Conservation (phyloP, 202 grass and related monocot genomes). For the Bolboschoenoplectus hybrid region DNA sequence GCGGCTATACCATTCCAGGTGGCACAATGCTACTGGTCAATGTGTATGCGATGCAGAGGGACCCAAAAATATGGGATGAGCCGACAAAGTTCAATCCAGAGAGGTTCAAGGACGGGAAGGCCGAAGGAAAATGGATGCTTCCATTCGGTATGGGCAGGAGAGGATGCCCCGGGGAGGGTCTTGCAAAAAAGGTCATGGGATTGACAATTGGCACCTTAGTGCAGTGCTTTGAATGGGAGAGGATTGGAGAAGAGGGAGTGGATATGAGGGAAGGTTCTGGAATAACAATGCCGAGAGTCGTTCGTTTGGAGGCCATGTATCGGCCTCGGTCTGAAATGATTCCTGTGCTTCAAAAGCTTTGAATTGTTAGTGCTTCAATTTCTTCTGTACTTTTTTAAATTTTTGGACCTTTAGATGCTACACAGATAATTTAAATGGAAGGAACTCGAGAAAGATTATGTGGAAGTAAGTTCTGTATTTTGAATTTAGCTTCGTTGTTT, state of each 20-base stretch:
- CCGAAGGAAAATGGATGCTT: conserved; percentile 41
- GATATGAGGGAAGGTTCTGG: conserved; percentile 57
- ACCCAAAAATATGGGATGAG: conserved; percentile 51
- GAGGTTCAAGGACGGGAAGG: conserved; percentile 39
- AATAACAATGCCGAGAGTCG: conserved; percentile 51
- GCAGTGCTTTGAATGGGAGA: conserved; percentile 67
- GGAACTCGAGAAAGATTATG: not conserved
- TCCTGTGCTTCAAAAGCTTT: conserved; percentile 1
- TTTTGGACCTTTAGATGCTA: not conserved
- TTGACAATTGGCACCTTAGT: conserved; percentile 50
- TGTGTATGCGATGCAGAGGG: conserved; percentile 61
- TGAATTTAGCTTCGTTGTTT: no score
- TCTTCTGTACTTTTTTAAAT: conserved; percentile 5
- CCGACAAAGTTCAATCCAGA: conserved; percentile 51
- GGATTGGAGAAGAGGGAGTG: not conserved
- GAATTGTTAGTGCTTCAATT: conserved; percentile 4
- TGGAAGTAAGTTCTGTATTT: no score
- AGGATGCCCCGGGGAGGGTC: conserved; percentile 52
- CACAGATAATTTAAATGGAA: not conserved
- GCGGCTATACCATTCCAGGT: conserved; percentile 37
- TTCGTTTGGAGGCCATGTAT: conserved; percentile 42
- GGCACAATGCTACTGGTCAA: conserved; percentile 70
- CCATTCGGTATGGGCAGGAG: conserved; percentile 67
- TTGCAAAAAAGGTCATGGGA: conserved; percentile 46
- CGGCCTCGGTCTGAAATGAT: conserved; percentile 16